phyloP scores from a whole-genome alignment of 768 basidiomycete species.

The Phanerochaete sordida region DNA sequence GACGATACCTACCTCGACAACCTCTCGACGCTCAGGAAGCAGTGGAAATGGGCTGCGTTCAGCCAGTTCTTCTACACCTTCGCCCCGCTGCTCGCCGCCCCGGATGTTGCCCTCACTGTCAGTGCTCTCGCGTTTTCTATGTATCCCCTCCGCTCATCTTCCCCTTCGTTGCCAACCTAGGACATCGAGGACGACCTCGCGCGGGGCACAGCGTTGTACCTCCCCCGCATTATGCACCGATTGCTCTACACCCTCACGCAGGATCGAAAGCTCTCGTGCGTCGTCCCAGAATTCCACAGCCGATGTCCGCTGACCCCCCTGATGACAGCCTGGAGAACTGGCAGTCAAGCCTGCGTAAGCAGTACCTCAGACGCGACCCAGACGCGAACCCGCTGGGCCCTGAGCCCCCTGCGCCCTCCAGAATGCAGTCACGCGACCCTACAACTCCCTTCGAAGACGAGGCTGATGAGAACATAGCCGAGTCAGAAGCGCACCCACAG shows the following conservation, averaged over 20 bases:
- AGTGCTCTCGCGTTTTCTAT: constrained; percentile 20
- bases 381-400: constrained; percentile 69
- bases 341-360: constrained; percentile 74
- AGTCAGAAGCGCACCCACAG: neutral
- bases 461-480: constrained; percentile 6
- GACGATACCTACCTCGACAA: constrained; percentile 25
- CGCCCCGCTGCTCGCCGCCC: constrained; percentile 63
- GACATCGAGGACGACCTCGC: constrained; percentile 78
- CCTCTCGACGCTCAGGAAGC: constrained; percentile 57
- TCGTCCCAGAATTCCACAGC: constrained; percentile 15
- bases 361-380: constrained; percentile 73
- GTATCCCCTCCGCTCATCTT: neutral
- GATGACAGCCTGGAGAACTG: constrained; percentile 63
- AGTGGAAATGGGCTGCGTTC: constrained; percentile 94
- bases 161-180: constrained; percentile 33
- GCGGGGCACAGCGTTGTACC: constrained; percentile 50
- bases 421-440: constrained; percentile 21
- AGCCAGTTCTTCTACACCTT: constrained; percentile 90
- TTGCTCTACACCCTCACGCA: constrained; percentile 72
- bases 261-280: constrained; percentile 78
- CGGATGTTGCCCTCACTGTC: constrained; percentile 67
- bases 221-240: constrained; percentile 73
- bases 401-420: constrained; percentile 35
- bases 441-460: constrained; percentile 12
- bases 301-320: neutral